phyloP scores from a whole-genome alignment of 352 stramenopile genomes.

The Detonula confervacea region DNA sequence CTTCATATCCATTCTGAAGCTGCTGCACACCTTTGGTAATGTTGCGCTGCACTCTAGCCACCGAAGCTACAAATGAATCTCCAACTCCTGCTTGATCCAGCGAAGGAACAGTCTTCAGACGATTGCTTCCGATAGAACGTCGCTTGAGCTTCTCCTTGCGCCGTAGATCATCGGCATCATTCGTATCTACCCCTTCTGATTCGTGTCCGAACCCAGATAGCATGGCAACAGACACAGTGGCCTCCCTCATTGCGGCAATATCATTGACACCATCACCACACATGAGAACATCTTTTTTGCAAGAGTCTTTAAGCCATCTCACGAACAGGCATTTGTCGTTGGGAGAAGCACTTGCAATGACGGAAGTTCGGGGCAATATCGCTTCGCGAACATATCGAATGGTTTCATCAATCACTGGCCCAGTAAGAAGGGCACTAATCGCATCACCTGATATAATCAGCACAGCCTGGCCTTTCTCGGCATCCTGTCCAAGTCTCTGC shows the following conservation, averaged over 20 bases:
- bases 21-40: slow-evolving; percentile 41
- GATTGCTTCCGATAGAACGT: slow-evolving; percentile 55
- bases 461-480: neutral
- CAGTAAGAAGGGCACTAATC: slow-evolving; percentile 29
- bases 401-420: slow-evolving; percentile 10
- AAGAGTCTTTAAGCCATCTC: slow-evolving; percentile 35
- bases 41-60: slow-evolving; percentile 39
- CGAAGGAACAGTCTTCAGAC: neutral
- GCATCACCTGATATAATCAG: slow-evolving; percentile 35
- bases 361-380: slow-evolving; percentile 14
- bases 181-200: slow-evolving; percentile 1
- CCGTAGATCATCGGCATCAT: slow-evolving; percentile 57
- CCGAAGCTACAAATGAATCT: slow-evolving; percentile 29
- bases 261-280: slow-evolving; percentile 73
- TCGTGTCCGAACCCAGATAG: slow-evolving; percentile 63
- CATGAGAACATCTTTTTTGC: slow-evolving; percentile 53
- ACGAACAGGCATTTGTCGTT: slow-evolving; percentile 59
- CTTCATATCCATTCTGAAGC: slow-evolving; percentile 20
- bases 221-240: slow-evolving; percentile 61
- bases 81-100: slow-evolving; percentile 32
- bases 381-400: slow-evolving; percentile 16
- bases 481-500: slow-evolving; percentile 12
- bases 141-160: slow-evolving; percentile 48
- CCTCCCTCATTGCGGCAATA: slow-evolving; percentile 65
- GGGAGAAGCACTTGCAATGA: slow-evolving; percentile 65